A percentile compares a stretch with the other conserved stretches of the same genome.
These are phyloP conservation scores for Fusarium nygamai DNA, from an alignment of 2,329 filamentous ascomycete species.

Conservation along the genomic window DNA sequence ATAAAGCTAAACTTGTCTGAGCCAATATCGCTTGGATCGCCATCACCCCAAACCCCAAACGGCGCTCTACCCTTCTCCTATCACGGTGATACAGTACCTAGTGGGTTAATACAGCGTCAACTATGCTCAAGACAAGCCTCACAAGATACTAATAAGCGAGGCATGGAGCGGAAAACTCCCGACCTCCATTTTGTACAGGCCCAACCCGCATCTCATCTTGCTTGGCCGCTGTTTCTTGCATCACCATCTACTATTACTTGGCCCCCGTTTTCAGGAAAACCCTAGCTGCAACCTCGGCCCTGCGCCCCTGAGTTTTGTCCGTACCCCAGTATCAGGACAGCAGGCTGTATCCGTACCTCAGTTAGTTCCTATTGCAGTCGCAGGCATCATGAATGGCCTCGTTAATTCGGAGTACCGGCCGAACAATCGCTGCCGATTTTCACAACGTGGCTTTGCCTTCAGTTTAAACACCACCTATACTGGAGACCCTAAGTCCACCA, in stretches of 20 bases:
- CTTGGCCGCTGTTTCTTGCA: slow-evolving; percentile 38
- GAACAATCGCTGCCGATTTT: slow-evolving; percentile 12
- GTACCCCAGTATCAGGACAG: slow-evolving; percentile 29
- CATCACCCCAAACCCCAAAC: slow-evolving; percentile 20
- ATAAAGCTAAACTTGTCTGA: slow-evolving; percentile 19
- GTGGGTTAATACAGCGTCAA: slow-evolving; percentile 13
- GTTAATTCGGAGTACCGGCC: slow-evolving; percentile 25
- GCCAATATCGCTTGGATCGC: slow-evolving; percentile 18
- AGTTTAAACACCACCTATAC: neutral
- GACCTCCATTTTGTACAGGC: neutral
- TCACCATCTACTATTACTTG: slow-evolving; percentile 18
- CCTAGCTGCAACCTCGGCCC: slow-evolving; percentile 23
- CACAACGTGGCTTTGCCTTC: slow-evolving; percentile 16
- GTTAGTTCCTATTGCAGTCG: slow-evolving; percentile 3
- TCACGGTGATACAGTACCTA: slow-evolving; percentile 5
- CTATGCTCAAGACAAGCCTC: slow-evolving; percentile 23
- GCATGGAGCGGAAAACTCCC: slow-evolving; percentile 7
- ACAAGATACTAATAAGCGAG: slow-evolving; percentile 8
- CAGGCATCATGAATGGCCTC: slow-evolving; percentile 7
- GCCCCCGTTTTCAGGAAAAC: slow-evolving; percentile 12
- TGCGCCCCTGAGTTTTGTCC: slow-evolving; percentile 21
- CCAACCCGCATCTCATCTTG: slow-evolving; percentile 30
- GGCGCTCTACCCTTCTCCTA: slow-evolving; percentile 5
- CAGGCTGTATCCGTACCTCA: slow-evolving; percentile 1
- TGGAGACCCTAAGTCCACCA: slow-evolving; percentile 20